phyloP scores from a whole-genome alignment of 345 rosid genomes.

The Mangifera indica region DNA sequence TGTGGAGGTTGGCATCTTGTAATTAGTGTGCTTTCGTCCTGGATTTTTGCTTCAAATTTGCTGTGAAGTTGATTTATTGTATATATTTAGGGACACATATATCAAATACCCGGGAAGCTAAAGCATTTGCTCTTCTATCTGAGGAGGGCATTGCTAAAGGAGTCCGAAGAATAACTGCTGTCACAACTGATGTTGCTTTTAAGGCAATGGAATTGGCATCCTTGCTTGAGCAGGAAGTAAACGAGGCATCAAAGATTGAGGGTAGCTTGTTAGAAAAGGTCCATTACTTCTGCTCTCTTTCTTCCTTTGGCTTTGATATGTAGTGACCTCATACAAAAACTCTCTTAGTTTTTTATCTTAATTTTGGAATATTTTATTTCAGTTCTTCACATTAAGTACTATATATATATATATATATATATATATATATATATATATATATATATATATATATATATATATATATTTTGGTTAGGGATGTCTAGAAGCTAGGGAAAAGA shows the following conservation, averaged over 20 bases:
- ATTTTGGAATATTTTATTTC: no score
- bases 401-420: no score
- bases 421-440: no score
- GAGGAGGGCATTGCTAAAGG: conserved; percentile 98
- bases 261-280: conserved; percentile 89
- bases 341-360: no score
- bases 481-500: not conserved
- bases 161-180: conserved; percentile 84
- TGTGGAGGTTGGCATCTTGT: conserved; percentile 76
- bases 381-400: no score
- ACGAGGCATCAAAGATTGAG: conserved; percentile 58
- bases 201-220: conserved; percentile 65
- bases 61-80: conserved; percentile 23
- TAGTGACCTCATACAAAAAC: no score
- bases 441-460: no score
- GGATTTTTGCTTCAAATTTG: conserved; percentile 18
- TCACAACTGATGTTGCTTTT: conserved; percentile 74
- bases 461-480: not conserved
- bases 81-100: conserved; percentile 72
- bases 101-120: conserved; percentile 87
- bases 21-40: not conserved
- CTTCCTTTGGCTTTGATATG: not conserved
- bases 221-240: conserved; percentile 65
- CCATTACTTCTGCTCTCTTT: not conserved
- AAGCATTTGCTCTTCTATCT: conserved; percentile 88